Conservation (phyloP, 495 filamentous ascomycete genomes). For the Penicillium desertorum region DNA sequence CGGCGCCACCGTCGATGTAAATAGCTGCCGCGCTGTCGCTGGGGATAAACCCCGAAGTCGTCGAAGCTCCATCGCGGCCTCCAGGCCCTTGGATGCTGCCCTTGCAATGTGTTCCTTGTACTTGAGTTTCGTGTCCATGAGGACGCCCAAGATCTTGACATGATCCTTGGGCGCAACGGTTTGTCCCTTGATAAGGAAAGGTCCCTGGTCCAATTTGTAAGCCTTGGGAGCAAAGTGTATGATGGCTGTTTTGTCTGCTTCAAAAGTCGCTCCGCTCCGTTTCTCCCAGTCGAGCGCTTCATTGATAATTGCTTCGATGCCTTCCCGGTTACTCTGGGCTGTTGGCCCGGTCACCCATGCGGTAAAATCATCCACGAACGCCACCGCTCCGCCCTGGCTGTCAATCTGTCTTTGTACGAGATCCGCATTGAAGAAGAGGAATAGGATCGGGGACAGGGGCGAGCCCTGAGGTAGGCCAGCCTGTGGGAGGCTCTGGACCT, state of each 20-base stretch:
- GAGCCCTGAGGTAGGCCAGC: constrained; percentile 22
- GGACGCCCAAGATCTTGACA: constrained; percentile 16
- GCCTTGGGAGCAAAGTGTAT: not conserved
- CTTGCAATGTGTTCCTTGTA: constrained; percentile 25
- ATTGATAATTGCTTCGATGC: constrained; percentile 3
- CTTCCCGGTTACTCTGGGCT: not conserved
- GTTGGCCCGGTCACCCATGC: too few relatives aligned
- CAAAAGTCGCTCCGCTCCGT: not conserved
- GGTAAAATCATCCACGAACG: too few relatives aligned
- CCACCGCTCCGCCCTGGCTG: too few relatives aligned
- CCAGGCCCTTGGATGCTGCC: constrained; percentile 14
- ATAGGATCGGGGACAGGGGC: constrained; percentile 14
- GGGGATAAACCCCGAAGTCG: too few relatives aligned
- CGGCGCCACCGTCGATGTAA: too few relatives aligned
- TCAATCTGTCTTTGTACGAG: not conserved
- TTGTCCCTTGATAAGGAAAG: constrained; percentile 22
- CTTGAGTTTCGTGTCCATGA: constrained; percentile 25
- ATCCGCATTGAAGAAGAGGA: not conserved
- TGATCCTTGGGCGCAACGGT: constrained; percentile 17
- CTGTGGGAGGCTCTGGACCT: too few relatives aligned
- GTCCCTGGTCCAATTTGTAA: constrained; percentile 15
- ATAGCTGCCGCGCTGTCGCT: too few relatives aligned
- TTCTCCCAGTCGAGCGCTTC: constrained; percentile 19
- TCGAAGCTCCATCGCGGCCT: too few relatives aligned
- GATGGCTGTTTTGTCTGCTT: not conserved